Evolutionary conservation across 495 filamentous ascomycete genomes (phyloP).

Genomic region (Neurospora hispaniola): DNA sequence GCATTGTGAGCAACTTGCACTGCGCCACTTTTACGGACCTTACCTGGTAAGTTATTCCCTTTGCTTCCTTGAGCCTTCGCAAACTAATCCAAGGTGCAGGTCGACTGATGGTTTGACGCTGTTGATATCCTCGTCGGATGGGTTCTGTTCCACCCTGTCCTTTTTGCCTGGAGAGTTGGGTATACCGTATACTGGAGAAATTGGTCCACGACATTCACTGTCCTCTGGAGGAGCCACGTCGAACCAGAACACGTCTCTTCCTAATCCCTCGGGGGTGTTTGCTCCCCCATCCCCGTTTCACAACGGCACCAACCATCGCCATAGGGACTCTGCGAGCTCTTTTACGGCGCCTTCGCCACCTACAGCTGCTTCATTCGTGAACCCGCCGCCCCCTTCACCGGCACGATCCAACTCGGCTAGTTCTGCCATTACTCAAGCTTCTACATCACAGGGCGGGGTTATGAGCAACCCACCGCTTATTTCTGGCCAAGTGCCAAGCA

Average conservation of each 20-base stretch:
- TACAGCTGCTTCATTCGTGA: constrained; percentile 31
- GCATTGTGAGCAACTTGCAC: constrained; percentile 90
- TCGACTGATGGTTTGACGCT: constrained; percentile 85
- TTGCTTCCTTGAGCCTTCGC: not conserved
- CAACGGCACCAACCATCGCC: constrained; percentile 32
- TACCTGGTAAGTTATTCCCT: constrained; percentile 58
- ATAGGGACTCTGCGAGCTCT: constrained; percentile 37
- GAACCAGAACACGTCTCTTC: constrained; percentile 50
- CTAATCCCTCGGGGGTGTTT: constrained; percentile 51
- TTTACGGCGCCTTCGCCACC: constrained; percentile 50
- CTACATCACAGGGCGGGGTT: constrained; percentile 18
- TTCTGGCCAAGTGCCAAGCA: constrained; percentile 59
- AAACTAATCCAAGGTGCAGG: constrained; percentile 45
- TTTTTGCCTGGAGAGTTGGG: constrained; percentile 82
- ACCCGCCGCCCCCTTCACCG: constrained; percentile 58
- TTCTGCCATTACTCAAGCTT: constrained; percentile 59
- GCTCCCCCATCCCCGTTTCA: constrained; percentile 49
- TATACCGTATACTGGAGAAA: constrained; percentile 64
- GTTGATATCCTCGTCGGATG: constrained; percentile 93
- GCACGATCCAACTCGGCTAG: constrained; percentile 77
- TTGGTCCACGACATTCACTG: constrained; percentile 38
- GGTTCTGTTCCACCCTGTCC: constrained; percentile 86
- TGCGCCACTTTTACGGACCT: constrained; percentile 96
- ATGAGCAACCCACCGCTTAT: constrained; percentile 74
- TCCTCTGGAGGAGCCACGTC: constrained; percentile 32